Evolutionary conservation across 768 basidiomycete genomes (phyloP).

Genomic region (Tylopilus rubrobrunneus): DNA sequence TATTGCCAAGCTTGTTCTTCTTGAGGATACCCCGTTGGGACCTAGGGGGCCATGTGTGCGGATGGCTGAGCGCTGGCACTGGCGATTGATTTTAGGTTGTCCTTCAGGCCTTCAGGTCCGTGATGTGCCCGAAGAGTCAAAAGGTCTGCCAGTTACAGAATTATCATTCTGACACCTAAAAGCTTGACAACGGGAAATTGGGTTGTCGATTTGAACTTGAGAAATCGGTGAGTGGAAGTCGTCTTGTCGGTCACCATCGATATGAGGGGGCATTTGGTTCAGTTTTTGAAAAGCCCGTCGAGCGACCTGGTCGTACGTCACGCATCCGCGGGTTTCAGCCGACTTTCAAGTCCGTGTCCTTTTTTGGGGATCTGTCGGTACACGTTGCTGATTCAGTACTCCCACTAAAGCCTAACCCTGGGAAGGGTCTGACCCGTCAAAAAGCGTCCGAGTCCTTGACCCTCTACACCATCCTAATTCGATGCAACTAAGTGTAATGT

Average conservation of each 20-base stretch:
- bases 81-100: not conserved
- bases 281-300: not conserved
- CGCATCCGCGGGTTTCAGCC: not conserved
- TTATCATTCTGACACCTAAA: not conserved
- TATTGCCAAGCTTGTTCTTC: not conserved
- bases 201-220: not conserved
- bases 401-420: conserved; percentile 5
- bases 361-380: not conserved
- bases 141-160: not conserved
- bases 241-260: not conserved
- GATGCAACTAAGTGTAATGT: not conserved
- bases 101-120: not conserved
- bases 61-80: not conserved
- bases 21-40: not conserved
- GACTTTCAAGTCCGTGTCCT: not conserved
- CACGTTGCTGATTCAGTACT: not conserved
- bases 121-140: not conserved
- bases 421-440: not conserved
- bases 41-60: not conserved
- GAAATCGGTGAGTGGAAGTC: not conserved
- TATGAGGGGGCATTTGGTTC: not conserved
- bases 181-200: not conserved
- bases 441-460: too few species aligned
- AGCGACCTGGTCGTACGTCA: not conserved
- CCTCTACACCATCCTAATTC: not conserved